These are phyloP conservation scores for Limonium bicolor DNA, from an alignment of 148 eudicot genomes.

Conservation along the genomic window DNA sequence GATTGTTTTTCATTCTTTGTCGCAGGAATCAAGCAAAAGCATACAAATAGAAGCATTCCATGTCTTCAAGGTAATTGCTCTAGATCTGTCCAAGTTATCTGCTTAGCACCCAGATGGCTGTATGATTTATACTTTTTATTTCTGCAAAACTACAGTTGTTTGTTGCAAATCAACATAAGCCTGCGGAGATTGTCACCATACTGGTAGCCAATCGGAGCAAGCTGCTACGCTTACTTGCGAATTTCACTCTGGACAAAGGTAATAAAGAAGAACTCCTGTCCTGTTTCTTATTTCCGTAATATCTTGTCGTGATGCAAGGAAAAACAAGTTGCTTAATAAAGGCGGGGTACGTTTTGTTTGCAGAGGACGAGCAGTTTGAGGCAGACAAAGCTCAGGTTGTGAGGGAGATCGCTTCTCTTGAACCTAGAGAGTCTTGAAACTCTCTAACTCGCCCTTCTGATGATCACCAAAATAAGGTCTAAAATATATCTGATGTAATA, in stretches of 20 bases:
- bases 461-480: too few species aligned
- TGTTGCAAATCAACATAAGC: conserved; percentile 47
- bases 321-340: too few species aligned
- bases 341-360: too few species aligned
- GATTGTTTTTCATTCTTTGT: neutral
- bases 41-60: conserved; percentile 80
- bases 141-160: conserved; percentile 24
- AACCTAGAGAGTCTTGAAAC: conserved; percentile 24
- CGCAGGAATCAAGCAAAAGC: conserved; percentile 62
- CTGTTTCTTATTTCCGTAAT: too few species aligned
- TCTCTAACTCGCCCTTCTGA: too few species aligned
- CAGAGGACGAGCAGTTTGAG: conserved; percentile 62
- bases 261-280: neutral
- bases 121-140: neutral
- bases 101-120: neutral
- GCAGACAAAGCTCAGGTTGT: conserved; percentile 49
- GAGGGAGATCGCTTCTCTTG: conserved; percentile 35
- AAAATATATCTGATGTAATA: too few species aligned
- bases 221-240: conserved; percentile 45
- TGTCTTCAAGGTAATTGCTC: conserved; percentile 44
- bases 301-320: too few species aligned
- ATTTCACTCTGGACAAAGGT: conserved; percentile 47
- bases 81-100: neutral
- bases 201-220: conserved; percentile 48
- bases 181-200: conserved; percentile 43